Evolutionary conservation across 2,329 filamentous ascomycete species (phyloP).

Genomic region (Sporothrix schenckii): DNA sequence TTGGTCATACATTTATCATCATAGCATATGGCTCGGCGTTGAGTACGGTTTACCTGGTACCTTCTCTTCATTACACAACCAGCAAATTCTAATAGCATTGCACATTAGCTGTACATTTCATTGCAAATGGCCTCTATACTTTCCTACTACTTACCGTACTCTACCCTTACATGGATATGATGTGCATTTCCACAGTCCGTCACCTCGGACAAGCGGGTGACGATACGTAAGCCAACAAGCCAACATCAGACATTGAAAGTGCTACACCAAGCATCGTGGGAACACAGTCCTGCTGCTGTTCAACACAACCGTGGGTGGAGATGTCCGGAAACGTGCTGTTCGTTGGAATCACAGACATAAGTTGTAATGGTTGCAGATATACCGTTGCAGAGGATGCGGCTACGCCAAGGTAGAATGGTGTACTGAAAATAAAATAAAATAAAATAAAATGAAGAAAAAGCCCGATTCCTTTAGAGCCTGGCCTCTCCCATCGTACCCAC

Average conservation of each 20-base stretch:
- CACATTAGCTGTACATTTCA: too few relatives aligned
- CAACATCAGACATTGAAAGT: not conserved
- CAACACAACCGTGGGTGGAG: constrained; percentile 6
- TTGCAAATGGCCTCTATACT: not conserved
- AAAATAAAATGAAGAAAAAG: not conserved
- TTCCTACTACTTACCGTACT: not conserved
- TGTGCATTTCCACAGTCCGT: not conserved
- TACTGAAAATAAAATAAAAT: not conserved
- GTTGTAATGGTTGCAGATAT: not conserved
- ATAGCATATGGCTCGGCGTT: not conserved
- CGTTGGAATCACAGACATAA: not conserved
- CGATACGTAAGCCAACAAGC: not conserved
- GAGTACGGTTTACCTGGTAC: not conserved
- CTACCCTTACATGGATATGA: not conserved
- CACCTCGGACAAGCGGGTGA: not conserved
- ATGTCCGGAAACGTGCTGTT: constrained; percentile 26
- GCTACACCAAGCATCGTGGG: too few relatives aligned
- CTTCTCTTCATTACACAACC: not conserved
- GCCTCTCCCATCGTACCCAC: not conserved
- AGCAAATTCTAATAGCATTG: too few relatives aligned
- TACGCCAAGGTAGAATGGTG: not conserved
- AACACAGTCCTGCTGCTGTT: not conserved
- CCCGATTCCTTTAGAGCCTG: not conserved
- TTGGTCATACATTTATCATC: not conserved
- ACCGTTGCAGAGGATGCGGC: not conserved